A percentile compares a stretch with the other conserved stretches of the same genome.
Conservation (phyloP, 2,329 filamentous ascomycete species). For the Pezicula radicicola region DNA sequence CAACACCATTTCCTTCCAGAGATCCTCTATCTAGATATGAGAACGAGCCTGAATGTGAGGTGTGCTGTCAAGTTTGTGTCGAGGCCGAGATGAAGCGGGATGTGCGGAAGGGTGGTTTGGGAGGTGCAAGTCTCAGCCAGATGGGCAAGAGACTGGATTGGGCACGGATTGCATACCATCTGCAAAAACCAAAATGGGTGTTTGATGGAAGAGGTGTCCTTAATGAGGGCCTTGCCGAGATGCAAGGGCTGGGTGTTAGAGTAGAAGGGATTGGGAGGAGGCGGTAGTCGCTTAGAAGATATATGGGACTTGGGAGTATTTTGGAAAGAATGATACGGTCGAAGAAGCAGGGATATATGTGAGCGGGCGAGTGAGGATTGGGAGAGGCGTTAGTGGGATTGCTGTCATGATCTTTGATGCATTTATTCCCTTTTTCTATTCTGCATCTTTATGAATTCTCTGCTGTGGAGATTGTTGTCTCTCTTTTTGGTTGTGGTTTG, state of each 20-base stretch:
- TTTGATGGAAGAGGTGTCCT: conserved; percentile 42
- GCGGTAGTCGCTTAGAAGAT: too few species aligned
- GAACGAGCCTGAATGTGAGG: conserved; percentile 21
- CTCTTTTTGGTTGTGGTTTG: too few species aligned
- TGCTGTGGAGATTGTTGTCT: too few species aligned
- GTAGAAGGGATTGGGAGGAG: conserved; percentile 22
- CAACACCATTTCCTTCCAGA: background rate
- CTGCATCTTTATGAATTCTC: too few species aligned
- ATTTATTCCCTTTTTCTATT: too few species aligned
- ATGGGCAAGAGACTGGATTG: conserved; percentile 38
- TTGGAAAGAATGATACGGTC: too few species aligned
- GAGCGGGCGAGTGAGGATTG: too few species aligned
- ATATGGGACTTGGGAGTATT: too few species aligned
- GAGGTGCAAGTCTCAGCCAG: conserved; percentile 17
- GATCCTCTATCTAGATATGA: conserved; percentile 23
- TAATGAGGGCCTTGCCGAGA: conserved; percentile 13
- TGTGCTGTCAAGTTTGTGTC: conserved; percentile 31
- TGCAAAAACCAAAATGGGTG: conserved; percentile 44
- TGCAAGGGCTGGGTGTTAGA: conserved; percentile 28
- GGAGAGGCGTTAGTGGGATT: too few species aligned
- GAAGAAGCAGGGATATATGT: too few species aligned
- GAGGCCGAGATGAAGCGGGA: conserved; percentile 20
- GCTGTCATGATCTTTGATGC: too few species aligned
- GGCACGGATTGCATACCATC: conserved; percentile 38
- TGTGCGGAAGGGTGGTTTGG: background rate